phyloP scores from a whole-genome alignment of 75 land plant species.

The Pseudotsuga menziesii region DNA sequence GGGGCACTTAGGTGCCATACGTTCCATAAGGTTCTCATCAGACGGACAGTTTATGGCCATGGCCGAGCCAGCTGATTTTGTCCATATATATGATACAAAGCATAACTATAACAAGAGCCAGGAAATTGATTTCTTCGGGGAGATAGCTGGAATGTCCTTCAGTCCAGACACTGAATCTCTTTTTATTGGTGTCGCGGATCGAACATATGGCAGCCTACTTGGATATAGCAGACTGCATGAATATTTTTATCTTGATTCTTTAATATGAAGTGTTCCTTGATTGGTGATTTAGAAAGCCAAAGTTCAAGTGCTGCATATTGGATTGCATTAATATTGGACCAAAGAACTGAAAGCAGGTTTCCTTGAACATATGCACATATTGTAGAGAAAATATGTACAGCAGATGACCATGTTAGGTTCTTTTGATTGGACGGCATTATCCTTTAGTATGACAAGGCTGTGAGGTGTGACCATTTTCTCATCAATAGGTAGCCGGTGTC shows the following conservation, averaged over 20 bases:
- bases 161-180: constrained; percentile 95
- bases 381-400: constrained; percentile 14
- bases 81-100: constrained; percentile 73
- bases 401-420: background rate
- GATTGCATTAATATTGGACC: background rate
- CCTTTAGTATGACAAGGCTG: background rate
- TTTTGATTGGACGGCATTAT: constrained; percentile 6
- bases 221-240: constrained; percentile 65
- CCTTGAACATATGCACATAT: background rate
- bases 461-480: background rate
- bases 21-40: constrained; percentile 81
- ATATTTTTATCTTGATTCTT: constrained; percentile 55
- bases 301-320: too few species aligned
- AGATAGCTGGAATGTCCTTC: constrained; percentile 87
- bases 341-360: background rate
- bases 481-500: background rate
- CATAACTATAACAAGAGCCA: constrained; percentile 65
- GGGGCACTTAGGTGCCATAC: constrained; percentile 86
- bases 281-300: background rate
- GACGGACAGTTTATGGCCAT: constrained; percentile 90
- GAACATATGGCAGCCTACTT: constrained; percentile 87
- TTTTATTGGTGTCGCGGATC: constrained; percentile 81
- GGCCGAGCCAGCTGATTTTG: constrained; percentile 98
- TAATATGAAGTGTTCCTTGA: constrained; percentile 9
- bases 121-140: constrained; percentile 95